Evolutionary conservation across 371 early-diverging fungal species (phyloP).

Genomic region (Dichotomocladium elegans): DNA sequence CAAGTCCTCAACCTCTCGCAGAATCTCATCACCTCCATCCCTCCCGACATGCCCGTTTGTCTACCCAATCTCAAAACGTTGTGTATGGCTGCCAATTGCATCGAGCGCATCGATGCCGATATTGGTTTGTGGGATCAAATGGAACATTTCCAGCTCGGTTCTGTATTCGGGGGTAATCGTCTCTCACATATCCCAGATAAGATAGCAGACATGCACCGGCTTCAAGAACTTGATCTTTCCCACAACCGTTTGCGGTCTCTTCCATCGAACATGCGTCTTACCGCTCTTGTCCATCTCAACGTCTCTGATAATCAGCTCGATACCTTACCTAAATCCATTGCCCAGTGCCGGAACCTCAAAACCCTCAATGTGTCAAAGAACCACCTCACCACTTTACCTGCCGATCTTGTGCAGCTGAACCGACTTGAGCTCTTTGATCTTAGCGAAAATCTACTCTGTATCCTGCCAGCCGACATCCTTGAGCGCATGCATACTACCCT

Average conservation of each 20-base stretch:
- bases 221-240: slow-evolving; percentile 54
- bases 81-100: slow-evolving; percentile 48
- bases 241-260: slow-evolving; percentile 47
- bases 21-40: slow-evolving; percentile 44
- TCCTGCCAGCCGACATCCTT: slow-evolving; percentile 58
- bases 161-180: slow-evolving; percentile 58
- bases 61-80: slow-evolving; percentile 47
- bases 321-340: slow-evolving; percentile 57
- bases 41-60: slow-evolving; percentile 33
- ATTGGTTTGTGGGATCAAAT: slow-evolving; percentile 42
- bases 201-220: slow-evolving; percentile 37
- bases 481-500: slow-evolving; percentile 55
- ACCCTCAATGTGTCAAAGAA: slow-evolving; percentile 55
- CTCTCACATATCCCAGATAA: slow-evolving; percentile 42
- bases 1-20: slow-evolving; percentile 54
- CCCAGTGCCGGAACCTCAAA: slow-evolving; percentile 33
- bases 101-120: slow-evolving; percentile 38
- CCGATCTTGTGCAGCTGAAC: slow-evolving; percentile 47
- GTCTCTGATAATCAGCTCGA: slow-evolving; percentile 56
- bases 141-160: slow-evolving; percentile 55
- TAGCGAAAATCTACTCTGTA: slow-evolving; percentile 57
- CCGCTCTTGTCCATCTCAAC: slow-evolving; percentile 30
- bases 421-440: slow-evolving; percentile 58
- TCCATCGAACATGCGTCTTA: slow-evolving; percentile 35
- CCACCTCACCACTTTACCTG: slow-evolving; percentile 55